Percentiles rank a stretch among this genome's conserved stretches.
Evolutionary conservation across 2,329 filamentous ascomycete genomes (phyloP).

Genomic region (Colletotrichum cordylinicola): DNA sequence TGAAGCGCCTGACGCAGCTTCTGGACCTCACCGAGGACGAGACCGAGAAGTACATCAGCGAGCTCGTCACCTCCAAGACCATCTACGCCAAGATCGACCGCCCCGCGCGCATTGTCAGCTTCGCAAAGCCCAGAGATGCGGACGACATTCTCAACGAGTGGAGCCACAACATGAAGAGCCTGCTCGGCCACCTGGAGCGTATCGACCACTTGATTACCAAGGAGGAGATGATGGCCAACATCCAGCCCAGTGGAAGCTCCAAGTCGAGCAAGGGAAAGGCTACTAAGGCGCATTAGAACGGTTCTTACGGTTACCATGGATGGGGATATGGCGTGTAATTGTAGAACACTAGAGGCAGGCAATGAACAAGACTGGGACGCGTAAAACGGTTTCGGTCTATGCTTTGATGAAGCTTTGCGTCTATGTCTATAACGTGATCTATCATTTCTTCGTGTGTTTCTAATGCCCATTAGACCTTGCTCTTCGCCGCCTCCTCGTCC

Average conservation of each 20-base stretch:
- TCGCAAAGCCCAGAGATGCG: conserved; percentile 91
- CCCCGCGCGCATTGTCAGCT: conserved; percentile 89
- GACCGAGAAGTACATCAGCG: conserved; percentile 98
- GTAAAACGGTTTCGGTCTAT: conserved; percentile 19
- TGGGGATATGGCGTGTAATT: conserved; percentile 16
- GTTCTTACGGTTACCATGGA: not conserved
- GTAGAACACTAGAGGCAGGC: conserved; percentile 23
- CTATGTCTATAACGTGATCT: conserved; percentile 18
- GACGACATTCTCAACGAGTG: conserved; percentile 98
- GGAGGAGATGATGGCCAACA: conserved; percentile 99
- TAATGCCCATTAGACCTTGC: conserved; percentile 22
- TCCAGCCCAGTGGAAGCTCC: conserved; percentile 67
- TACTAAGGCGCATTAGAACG: conserved; percentile 38
- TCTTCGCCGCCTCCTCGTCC: conserved; percentile 26
- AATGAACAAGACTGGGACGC: conserved; percentile 17
- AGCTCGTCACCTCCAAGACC: conserved; percentile 96
- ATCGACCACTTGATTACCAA: conserved; percentile 99
- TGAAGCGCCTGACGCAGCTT: conserved; percentile 86
- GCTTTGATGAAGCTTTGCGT: not conserved
- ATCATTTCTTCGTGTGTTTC: not conserved
- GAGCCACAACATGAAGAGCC: conserved; percentile 97
- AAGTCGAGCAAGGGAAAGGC: conserved; percentile 42
- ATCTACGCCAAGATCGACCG: conserved; percentile 98
- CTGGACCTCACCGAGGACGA: conserved; percentile 93
- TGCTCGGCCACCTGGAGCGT: conserved; percentile 83